These are phyloP conservation scores for Basidiobolus meristosporus DNA, from an alignment of 371 early-diverging fungal species.

Conservation along the genomic window DNA sequence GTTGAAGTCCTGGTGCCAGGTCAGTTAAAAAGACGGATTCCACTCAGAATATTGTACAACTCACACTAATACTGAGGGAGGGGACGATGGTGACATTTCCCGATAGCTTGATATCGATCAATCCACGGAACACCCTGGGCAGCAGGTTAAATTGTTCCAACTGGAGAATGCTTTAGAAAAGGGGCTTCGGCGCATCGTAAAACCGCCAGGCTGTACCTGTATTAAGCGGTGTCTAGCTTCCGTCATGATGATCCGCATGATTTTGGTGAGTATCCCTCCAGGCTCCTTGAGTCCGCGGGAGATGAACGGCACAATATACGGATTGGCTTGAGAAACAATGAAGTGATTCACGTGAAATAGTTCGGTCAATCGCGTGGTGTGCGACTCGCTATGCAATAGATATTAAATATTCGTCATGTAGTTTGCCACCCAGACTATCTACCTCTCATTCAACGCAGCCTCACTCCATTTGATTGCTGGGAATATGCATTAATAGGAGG, in stretches of 20 bases:
- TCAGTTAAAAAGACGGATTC: neutral
- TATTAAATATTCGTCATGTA: constrained; percentile 4
- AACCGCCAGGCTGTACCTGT: constrained; percentile 15
- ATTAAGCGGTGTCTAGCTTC: constrained; percentile 36
- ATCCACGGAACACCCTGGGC: constrained; percentile 26
- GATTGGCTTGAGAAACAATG: constrained; percentile 51
- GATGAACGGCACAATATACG: constrained; percentile 40
- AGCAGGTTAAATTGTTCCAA: constrained; percentile 31
- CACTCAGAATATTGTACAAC: constrained; percentile 1
- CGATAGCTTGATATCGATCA: constrained; percentile 38
- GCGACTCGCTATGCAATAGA: constrained; percentile 26
- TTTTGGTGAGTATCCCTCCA: constrained; percentile 16
- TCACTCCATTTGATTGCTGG: constrained; percentile 15
- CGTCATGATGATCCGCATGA: constrained; percentile 21
- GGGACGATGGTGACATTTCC: constrained; percentile 49
- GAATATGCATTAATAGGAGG: no score
- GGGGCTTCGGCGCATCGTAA: neutral
- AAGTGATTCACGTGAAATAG: constrained; percentile 60
- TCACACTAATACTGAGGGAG: constrained; percentile 18
- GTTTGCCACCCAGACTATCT: constrained; percentile 2
- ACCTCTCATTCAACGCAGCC: constrained; percentile 20
- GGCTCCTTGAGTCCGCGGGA: constrained; percentile 25
- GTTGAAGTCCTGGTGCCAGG: constrained; percentile 30
- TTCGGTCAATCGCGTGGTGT: constrained; percentile 36
- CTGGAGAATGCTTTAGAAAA: constrained; percentile 7